Evolutionary conservation across 1,139 yeast species (phyloP), one percentile per base, ranked within the genome.

Genomic region (Magnusiomyces fungicola): DNA sequence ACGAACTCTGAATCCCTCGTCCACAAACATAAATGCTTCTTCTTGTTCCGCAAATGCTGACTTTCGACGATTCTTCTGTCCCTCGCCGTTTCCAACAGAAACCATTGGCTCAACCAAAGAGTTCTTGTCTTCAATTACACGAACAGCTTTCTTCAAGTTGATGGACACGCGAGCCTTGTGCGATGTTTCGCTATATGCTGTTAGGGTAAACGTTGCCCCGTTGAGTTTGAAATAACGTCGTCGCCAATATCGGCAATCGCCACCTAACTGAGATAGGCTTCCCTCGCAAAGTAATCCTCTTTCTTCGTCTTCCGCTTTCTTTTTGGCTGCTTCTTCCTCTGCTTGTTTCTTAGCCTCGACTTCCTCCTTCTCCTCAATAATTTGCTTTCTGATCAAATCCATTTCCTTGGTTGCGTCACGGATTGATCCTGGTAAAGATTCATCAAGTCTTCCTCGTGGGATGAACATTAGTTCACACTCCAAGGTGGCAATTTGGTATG

Each of bases 381-480:
- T 24, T 33, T 36, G 27, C 25, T 19, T 32, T 14, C 45, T 14
- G 22, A 23, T 16, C 14, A 22, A 18, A n/a, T 48, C 45, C 5
- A 59, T 56, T 22, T 49, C 53, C 36, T 48, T 45, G 29, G 46
- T 43, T 0, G 83, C 83, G 1, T 73, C 67, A 48, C 65, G 69
- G 55, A 79, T 77, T 47, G 80, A 75, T 1, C 72, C 65, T 1
- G 86, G 86, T 52, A 79, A 68, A 6, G 67, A 58, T 58, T 80
- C 84, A 32, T 64, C 64, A 2, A 63, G 60, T 44, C 73, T 72
- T 4, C 70, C 66, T 53, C 80, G 70, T 25, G 85, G 85, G 45
- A 89, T 70, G 61, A 72, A 90, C 61, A 90, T 70, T 83, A 86
- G 79, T 56, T 80, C 79, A 18, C 83, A 75, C 57, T 81, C 81